Conservation (phyloP, 805 yeast genomes). For the Barnettozyma vustinii region DNA sequence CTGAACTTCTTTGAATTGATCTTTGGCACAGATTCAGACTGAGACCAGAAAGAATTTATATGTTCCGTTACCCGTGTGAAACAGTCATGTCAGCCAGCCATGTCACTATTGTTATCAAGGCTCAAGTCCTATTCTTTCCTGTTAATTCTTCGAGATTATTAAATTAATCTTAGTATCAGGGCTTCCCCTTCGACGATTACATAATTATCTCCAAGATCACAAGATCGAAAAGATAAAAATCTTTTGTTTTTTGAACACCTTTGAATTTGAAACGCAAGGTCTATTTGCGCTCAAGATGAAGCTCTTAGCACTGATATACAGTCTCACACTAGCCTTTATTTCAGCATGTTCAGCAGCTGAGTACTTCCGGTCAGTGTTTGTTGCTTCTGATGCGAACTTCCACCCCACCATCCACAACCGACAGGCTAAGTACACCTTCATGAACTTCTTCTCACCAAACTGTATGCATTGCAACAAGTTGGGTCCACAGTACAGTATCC, state of each 20-base stretch:
- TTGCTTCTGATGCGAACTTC: slow-evolving; percentile 21
- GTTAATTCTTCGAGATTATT: no score
- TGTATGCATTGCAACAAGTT: slow-evolving; percentile 45
- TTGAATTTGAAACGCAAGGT: background rate
- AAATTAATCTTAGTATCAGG: no score
- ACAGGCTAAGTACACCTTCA: slow-evolving; percentile 20
- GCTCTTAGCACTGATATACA: background rate
- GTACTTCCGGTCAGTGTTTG: slow-evolving; percentile 16
- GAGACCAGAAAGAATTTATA: no score
- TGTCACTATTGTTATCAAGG: no score
- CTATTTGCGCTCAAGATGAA: background rate
- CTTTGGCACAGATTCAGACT: no score
- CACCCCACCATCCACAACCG: slow-evolving; percentile 14
- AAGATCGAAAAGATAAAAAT: background rate
- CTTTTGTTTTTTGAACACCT: background rate
- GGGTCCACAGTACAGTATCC: slow-evolving; percentile 39
- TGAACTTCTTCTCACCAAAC: slow-evolving; percentile 35
- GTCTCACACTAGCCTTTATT: background rate
- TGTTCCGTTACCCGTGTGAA: no score
- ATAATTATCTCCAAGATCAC: background rate
- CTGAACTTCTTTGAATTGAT: no score
- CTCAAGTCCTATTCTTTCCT: no score
- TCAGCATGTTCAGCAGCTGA: background rate
- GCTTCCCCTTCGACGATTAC: no score
- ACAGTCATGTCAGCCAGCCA: no score